Evolutionary conservation across 129 eudicot species (phyloP), one percentile per base, ranked within the genome.

Genomic region (Calendula officinalis): DNA sequence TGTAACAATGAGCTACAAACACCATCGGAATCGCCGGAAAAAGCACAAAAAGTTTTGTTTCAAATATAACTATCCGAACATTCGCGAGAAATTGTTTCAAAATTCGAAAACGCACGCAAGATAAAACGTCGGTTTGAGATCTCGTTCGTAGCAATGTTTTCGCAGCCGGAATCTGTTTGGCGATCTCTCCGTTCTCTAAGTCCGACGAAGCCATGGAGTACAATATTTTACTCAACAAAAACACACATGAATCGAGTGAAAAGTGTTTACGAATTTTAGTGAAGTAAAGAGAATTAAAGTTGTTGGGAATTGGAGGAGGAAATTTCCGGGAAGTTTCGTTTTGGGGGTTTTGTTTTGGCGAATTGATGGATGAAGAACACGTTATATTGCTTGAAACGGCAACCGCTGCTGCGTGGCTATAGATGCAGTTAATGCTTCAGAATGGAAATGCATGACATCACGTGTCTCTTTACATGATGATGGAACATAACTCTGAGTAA

Each of bases 21-120:
- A 88, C 96, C 68, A 81, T 67, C 0, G 98, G 98, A 42, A 91
- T 69, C 33, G 94, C 96, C 0, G 87, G 77, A 57, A 84, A 87
- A 17, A 91, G 78, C 66, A 87, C 58, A 8, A 79, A 67, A 62
- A 91, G 94, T 68, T 81, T 91, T 11, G 98, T 91, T 30, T 87
- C 98, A 32, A 91, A 45, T 3, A 87, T 34, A 12, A 91, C 94
- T 70, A 76, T 77, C 10, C 85, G 86, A 34, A 91, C 64, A 77
- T 91, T 91, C 3, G 73, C 71, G 8, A 81, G 53, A 8, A 85
- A 75, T 0, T 12, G 34, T 40, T 77, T 78, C 8, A 78, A 6
- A 33, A 64, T 8, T 13, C 75, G 73, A 67, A 74, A 72, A 51
- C 75, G 76, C 46, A 84, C 81, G 32, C 56, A 60, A 4, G 81